Evolutionary conservation across 1,284 basidiomycete species (phyloP), one percentile per base, ranked within the genome.

Genomic region (Sporisorium scitamineum): DNA sequence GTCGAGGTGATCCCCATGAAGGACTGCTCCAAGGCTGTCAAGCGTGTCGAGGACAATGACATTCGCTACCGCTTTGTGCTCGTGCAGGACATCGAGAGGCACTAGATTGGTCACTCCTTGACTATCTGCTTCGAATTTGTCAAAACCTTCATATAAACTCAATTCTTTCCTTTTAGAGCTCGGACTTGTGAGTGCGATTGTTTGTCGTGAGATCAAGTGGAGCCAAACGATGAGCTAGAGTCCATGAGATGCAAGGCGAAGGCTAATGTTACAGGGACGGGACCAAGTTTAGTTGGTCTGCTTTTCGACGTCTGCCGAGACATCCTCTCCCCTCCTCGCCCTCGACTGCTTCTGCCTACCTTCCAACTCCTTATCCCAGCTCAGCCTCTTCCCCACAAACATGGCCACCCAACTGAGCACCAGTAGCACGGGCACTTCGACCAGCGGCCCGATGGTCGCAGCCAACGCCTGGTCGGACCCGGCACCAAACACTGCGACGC

Each of bases 331-430:
- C 9, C 39, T 32, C 20, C 29, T 59, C 26, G 47, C 26, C 18
- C 20, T 54, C 18, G 20, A n/a, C 37, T 50, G n/a, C 24, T 13
- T 39, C 51, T 64, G 69, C 13, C 42, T 48, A 8, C n/a, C 26
- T 26, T 62, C 45, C 53, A 67, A 39, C 7, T 34, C 52, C 16
- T 31, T 65, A 37, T 80, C 71, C 79, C 79, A 80, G 13, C 54
- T 37, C 34, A 80, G 48, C n/a, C 70, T 51, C 18, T 59, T 70
- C 5, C 88, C 85, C 48, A 91, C 81, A 67, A 87, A 90, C 24
- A 92, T 87, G 0, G 92, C 89, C 0, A 92, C 88, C 89, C 90
- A 94, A 1, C 91, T 92, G 62, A 94, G 85, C 0, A 88, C 86
- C 3, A 94, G 87, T 39, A 94, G 86, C 0, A 94, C 92, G 0